Evolutionary conservation across 768 basidiomycete species (phyloP), one percentile per base, ranked within the genome.

Genomic region (Strobilomyces echinocephalus): DNA sequence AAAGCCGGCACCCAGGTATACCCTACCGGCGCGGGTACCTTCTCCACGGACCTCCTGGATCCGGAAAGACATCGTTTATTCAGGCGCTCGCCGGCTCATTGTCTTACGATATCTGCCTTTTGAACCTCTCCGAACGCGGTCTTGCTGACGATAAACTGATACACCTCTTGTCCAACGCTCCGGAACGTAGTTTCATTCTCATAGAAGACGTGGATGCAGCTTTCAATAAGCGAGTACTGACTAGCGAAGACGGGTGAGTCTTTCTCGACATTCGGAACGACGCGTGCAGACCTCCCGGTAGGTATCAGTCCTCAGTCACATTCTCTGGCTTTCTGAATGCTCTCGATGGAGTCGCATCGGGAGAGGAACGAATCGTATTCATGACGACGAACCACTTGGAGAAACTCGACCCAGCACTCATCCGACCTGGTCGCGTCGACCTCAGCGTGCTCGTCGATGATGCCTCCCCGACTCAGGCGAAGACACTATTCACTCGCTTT

Each of bases 311-410:
- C 0, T 88, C 89, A 12, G 87, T 99, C 34, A 98, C 97, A 4
- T 98, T 99, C 73, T 97, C 95, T 8, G 97, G 97, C 26, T 91
- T 98, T 66, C 74, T 99, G 40, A 99, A 99, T 62, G 94, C 95
- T 14, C 77, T 99, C 3, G 97, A 99, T 65, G 97, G 97, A 16
- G 95, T 99, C 28, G 95, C 93, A 5, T 97, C 95, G 11, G 92
- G 94, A 39, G 95, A 97, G 73, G 94, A 97, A 63, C 85, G 97
- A n/a, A 87, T 99, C 66, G 83, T 99, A 34, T 99, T 99, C 73
- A 90, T 99, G 86, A 99, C 97, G 0, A 98, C 97, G n/a, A 99
- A 99, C 69, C 97, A 98, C 62, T 68, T 90, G 50, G 84, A 89
- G 55, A 79, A 78, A 57, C 81, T 99, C 34, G 97, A 99, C 71